phyloP scores from a whole-genome alignment of 371 early-diverging fungal genomes.

The Funneliformis caledonium region DNA sequence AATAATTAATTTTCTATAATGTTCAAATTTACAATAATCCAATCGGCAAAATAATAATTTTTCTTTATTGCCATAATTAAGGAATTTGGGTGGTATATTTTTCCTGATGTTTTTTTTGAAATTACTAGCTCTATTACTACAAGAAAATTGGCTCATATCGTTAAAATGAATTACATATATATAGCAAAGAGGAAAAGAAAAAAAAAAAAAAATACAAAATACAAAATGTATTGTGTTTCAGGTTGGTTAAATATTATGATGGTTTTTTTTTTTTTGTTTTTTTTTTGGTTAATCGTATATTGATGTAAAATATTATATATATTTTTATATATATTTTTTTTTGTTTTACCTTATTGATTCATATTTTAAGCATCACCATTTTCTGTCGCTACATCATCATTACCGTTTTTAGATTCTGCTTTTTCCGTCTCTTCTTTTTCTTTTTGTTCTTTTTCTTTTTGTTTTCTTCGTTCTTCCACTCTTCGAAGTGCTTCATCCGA shows the following conservation, averaged over 20 bases:
- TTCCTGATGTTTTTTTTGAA: not conserved
- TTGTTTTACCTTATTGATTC: not conserved
- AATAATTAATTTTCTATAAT: not conserved
- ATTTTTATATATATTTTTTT: not conserved
- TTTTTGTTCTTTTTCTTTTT: slow-evolving; percentile 54
- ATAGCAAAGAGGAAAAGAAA: too few species aligned
- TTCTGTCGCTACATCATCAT: slow-evolving; percentile 3
- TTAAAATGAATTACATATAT: slow-evolving; percentile 20
- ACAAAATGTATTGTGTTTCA: slow-evolving; percentile 30
- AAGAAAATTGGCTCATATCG: slow-evolving; percentile 13
- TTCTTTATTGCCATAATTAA: slow-evolving; percentile 32
- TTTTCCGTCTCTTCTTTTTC: slow-evolving; percentile 45
- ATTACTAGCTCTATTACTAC: slow-evolving; percentile 29
- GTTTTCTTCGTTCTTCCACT: slow-evolving; percentile 76
- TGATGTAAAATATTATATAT: not conserved
- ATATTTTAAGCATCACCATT: slow-evolving; percentile 2
- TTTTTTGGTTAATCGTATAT: not conserved
- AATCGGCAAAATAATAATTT: not conserved
- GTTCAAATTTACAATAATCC: not conserved
- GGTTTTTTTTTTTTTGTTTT: not conserved
- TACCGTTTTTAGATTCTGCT: not conserved
- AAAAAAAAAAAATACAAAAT: slow-evolving; percentile 11
- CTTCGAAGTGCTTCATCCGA: slow-evolving; percentile 67
- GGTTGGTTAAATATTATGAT: slow-evolving; percentile 9
- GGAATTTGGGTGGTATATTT: slow-evolving; percentile 20